These are phyloP conservation scores for Rickenella mellea DNA, from an alignment of 768 basidiomycete genomes.

Conservation along the genomic window DNA sequence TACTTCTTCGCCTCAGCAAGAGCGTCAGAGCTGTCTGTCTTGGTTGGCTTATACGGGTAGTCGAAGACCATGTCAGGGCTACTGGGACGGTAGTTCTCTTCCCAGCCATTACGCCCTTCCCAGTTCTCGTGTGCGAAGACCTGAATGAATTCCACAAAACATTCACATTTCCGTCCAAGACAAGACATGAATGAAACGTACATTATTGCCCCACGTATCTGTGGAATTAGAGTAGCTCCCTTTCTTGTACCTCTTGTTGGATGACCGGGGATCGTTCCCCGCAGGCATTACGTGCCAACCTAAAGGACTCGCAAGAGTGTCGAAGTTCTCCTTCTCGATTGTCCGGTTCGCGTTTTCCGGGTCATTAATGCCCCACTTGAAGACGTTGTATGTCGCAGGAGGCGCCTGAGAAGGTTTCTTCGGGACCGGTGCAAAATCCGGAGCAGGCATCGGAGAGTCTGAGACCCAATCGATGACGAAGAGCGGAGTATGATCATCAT, in stretches of 20 bases:
- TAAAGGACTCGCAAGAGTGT: slow-evolving; percentile 69
- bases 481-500: slow-evolving; percentile 68
- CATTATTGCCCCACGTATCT: slow-evolving; percentile 85
- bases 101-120: slow-evolving; percentile 58
- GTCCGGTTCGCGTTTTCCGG: slow-evolving; percentile 60
- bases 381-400: slow-evolving; percentile 54
- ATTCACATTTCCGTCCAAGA: background rate
- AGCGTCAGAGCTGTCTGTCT: slow-evolving; percentile 44
- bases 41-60: slow-evolving; percentile 65
- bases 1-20: slow-evolving; percentile 68
- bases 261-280: slow-evolving; percentile 50
- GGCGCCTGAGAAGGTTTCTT: slow-evolving; percentile 16
- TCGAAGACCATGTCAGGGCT: slow-evolving; percentile 50
- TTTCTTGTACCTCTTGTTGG: slow-evolving; percentile 11
- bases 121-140: slow-evolving; percentile 94
- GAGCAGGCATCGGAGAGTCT: slow-evolving; percentile 44
- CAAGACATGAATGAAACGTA: slow-evolving; percentile 16
- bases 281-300: slow-evolving; percentile 89
- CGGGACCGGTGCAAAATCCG: slow-evolving; percentile 17
- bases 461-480: slow-evolving; percentile 94
- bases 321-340: slow-evolving; percentile 56
- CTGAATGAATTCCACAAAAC: slow-evolving; percentile 24
- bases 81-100: slow-evolving; percentile 73
- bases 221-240: slow-evolving; percentile 44
- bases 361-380: slow-evolving; percentile 79